phyloP scores from a whole-genome alignment of 176 grass and related monocot genomes.

The Carex scoparia region DNA sequence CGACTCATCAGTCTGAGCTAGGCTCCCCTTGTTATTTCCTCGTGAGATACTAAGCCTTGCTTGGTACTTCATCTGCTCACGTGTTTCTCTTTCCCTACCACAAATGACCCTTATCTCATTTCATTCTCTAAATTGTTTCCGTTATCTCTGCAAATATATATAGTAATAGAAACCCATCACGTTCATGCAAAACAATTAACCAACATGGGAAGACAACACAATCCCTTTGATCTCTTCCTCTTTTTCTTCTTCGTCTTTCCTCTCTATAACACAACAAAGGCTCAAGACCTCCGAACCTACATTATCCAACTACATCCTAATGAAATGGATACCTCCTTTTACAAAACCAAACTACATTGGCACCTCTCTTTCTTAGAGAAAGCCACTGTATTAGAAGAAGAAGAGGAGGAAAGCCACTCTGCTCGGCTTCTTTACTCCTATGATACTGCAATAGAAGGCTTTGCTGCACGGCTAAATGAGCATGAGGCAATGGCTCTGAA shows the following conservation, averaged over 20 bases:
- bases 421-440: slow-evolving; percentile 80
- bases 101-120: background rate
- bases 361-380: slow-evolving; percentile 63
- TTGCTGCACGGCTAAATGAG: slow-evolving; percentile 53
- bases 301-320: slow-evolving; percentile 69
- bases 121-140: background rate
- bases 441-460: slow-evolving; percentile 75
- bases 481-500: slow-evolving; percentile 47
- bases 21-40: slow-evolving; percentile 4
- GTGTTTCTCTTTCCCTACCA: background rate
- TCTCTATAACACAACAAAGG: background rate
- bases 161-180: background rate
- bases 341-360: slow-evolving; percentile 33
- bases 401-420: slow-evolving; percentile 26
- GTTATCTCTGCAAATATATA: background rate
- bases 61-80: background rate
- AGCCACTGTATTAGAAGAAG: slow-evolving; percentile 28
- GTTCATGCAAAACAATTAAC: background rate
- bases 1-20: background rate
- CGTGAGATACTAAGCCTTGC: slow-evolving; percentile 8
- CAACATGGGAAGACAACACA: slow-evolving; percentile 2
- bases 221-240: background rate
- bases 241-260: slow-evolving; percentile 5
- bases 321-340: background rate
- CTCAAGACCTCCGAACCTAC: slow-evolving; percentile 41